Conservation (phyloP, 2,329 filamentous ascomycete species). For the Diaporthe australafricana region DNA sequence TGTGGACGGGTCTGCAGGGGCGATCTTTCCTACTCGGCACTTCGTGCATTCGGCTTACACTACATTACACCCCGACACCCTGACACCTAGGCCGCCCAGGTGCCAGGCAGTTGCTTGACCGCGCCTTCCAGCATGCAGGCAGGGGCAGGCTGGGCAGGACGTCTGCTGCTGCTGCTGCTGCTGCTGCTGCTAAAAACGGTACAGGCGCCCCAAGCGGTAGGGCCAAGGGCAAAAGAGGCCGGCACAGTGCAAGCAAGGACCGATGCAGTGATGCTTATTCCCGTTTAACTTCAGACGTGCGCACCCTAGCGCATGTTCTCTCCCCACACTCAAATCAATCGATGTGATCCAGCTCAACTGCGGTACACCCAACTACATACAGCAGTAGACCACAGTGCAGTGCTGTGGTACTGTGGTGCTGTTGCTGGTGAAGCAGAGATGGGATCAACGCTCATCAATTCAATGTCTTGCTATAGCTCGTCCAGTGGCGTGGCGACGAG, state of each 20-base stretch:
- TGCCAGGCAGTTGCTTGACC: constrained; percentile 2
- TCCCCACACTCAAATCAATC: not conserved
- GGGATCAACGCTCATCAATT: not conserved
- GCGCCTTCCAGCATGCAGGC: constrained; percentile 5
- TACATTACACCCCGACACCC: not conserved
- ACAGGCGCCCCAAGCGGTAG: constrained; percentile 19
- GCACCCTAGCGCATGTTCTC: constrained; percentile 2
- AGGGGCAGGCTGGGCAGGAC: not conserved
- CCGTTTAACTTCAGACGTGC: constrained; percentile 29
- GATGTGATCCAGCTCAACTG: not conserved
- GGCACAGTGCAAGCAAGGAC: not conserved
- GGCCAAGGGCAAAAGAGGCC: not conserved
- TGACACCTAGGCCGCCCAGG: constrained; percentile 2
- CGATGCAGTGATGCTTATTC: constrained; percentile 30
- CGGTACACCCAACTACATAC: not conserved
- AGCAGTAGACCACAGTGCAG: not conserved
- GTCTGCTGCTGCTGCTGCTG: not conserved
- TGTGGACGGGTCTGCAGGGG: constrained; percentile 31
- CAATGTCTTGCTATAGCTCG: not conserved
- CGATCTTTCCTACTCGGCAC: constrained; percentile 36
- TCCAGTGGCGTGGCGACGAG: not conserved
- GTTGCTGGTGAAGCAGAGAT: not conserved
- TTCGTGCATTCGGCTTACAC: constrained; percentile 8
- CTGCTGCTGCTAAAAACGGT: constrained; percentile 17
- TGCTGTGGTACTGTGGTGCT: too few species aligned